phyloP scores from a whole-genome alignment of 768 basidiomycete genomes.

The Lactarius akahatsu region DNA sequence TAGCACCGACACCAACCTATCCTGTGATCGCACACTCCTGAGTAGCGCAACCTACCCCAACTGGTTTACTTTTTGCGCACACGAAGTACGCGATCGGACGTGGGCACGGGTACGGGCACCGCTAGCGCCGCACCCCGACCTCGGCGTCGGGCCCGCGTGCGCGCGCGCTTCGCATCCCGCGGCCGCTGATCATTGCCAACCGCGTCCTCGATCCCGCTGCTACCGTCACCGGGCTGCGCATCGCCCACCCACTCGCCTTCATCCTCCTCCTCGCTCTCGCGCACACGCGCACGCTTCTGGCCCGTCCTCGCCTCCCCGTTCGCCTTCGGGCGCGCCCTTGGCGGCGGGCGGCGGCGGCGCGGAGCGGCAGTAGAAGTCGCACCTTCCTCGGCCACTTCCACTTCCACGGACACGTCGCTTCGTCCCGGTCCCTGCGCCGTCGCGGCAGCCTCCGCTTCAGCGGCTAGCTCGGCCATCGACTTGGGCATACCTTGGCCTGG shows the following conservation, averaged over 20 bases:
- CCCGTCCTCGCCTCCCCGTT: conserved; percentile 1
- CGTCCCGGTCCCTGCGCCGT: conserved; percentile 19
- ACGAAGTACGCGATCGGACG: conserved; percentile 28
- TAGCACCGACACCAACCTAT: not conserved
- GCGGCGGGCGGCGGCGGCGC: not conserved
- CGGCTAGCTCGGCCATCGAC: conserved; percentile 28
- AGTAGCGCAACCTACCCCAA: conserved; percentile 1
- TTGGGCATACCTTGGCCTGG: conserved; percentile 21
- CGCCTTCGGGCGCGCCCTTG: not conserved
- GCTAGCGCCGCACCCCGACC: conserved; percentile 32
- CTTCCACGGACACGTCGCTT: conserved; percentile 10
- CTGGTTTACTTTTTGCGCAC: conserved; percentile 18
- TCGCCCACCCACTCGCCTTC: not conserved
- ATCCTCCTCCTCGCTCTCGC: not conserved
- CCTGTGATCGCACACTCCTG: conserved; percentile 1
- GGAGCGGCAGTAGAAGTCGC: not conserved
- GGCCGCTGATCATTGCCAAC: not conserved
- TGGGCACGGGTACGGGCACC: conserved; percentile 4
- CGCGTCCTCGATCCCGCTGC: not conserved
- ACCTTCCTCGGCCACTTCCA: conserved; percentile 4
- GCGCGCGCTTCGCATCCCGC: conserved; percentile 16
- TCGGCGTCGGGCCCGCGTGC: conserved; percentile 32
- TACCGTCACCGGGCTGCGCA: not conserved
- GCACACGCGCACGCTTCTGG: conserved; percentile 3
- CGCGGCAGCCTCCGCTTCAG: conserved; percentile 22